Evolutionary conservation across 306 rosid genomes (phyloP), one percentile per base, ranked within the genome.

Genomic region (Ormosia emarginata): DNA sequence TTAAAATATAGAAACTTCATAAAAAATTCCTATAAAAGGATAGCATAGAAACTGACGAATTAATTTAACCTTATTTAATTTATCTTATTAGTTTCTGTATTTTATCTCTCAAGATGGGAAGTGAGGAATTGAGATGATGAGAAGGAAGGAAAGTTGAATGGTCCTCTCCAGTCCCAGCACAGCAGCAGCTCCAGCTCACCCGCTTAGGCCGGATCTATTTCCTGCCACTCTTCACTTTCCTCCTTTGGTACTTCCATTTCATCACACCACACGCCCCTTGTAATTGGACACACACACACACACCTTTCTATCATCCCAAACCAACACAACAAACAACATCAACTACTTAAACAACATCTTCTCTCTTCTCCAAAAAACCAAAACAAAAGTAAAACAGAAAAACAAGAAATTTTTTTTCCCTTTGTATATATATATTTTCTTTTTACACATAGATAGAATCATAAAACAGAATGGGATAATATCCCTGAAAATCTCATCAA

Each of bases 171-270:
- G 52, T 49, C 56, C n/a, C 0, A 5, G 24, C 9, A 52, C 74
- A 75, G 77, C 73, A 59, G 11, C 75, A 79, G 7, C 18, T 75
- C 80, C 81, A 86, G 81, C 87, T 84, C 91, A 77, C 64, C 93
- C 90, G 86, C 87, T 83, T 81, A 69, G 86, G 84, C 83, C 86
- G 94, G 91, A 90, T 90, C 90, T 40, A 80, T 84, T 82, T 61
- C 56, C 86, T 71, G 72, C 80, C 86, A 40, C 53, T 39, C 41
- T 36, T 59, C 46, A 4, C 79, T 68, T 80, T 76, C 55, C 32
- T 40, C 65, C 85, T 83, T 82, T 83, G 70, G 59, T 46, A 46
- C 52, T 46, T 46, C 10, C 52, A 46, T 75, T 83, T 78, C 80
- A 44, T 85, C 87, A 12, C 33, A 67, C 70, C 87, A 6, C 33